Percentiles rank a stretch among this genome's conserved stretches.
phyloP scores from a whole-genome alignment of 108 stramenopile genomes.

The Nitzschia palea region DNA sequence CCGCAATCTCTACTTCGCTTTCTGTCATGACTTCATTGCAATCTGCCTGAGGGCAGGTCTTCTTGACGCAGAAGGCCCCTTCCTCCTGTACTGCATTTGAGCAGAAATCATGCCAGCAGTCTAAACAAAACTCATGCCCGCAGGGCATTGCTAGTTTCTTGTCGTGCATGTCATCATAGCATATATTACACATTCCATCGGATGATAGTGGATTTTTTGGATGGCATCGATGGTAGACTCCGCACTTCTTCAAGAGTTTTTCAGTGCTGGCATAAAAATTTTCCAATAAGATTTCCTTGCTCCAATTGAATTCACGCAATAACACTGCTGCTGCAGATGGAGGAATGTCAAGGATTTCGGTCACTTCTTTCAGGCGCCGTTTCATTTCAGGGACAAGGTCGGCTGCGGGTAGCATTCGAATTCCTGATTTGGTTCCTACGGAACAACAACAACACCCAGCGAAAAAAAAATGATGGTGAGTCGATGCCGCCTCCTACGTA shows the following conservation, averaged over 20 bases:
- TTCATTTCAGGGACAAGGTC: slow-evolving; percentile 77
- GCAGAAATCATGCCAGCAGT: slow-evolving; percentile 93
- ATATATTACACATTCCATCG: slow-evolving; percentile 76
- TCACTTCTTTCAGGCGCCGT: slow-evolving; percentile 62
- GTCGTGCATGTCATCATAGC: slow-evolving; percentile 78
- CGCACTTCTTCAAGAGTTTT: slow-evolving; percentile 61
- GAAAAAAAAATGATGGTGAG: not conserved
- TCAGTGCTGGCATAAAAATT: slow-evolving; percentile 75
- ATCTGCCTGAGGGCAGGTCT: slow-evolving; percentile 88
- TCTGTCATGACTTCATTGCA: slow-evolving; percentile 89
- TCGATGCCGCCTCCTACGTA: not conserved
- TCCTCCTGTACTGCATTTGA: slow-evolving; percentile 72
- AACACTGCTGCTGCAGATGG: slow-evolving; percentile 79
- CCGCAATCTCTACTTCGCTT: slow-evolving; percentile 63
- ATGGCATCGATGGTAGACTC: slow-evolving; percentile 61
- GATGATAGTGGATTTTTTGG: slow-evolving; percentile 8
- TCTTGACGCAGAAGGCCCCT: slow-evolving; percentile 81
- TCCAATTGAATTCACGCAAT: slow-evolving; percentile 89
- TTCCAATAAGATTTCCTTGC: slow-evolving; percentile 90
- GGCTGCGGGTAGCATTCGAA: slow-evolving; percentile 69
- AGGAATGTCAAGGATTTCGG: slow-evolving; percentile 84
- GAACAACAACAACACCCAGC: not conserved
- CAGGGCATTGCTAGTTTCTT: slow-evolving; percentile 89
- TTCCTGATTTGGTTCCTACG: slow-evolving; percentile 34
- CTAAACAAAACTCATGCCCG: slow-evolving; percentile 92